Base-by-base conservation (phyloP, 2,329 filamentous ascomycete genomes). In the Nemania diffusa region DNA sequence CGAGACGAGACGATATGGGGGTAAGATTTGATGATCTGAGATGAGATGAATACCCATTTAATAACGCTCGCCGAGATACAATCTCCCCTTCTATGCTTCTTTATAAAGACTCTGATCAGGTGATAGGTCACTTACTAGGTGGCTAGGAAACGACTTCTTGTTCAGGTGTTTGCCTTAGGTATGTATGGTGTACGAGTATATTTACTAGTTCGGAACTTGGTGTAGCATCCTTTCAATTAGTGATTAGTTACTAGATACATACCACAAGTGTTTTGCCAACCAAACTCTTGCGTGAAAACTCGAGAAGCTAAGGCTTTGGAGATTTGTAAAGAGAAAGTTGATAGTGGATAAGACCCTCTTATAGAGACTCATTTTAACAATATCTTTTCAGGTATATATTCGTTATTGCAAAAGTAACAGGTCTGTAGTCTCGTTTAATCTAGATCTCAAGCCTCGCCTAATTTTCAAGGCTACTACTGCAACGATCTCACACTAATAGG, bases 1-100 rank as follows among this genome's bases (percentile, higher is more conserved):
- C 17, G 26, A 40, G 24, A 22, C 2, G 48, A 57, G 11, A 46
- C 5, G 55, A 32, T 5, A 40, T 40, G 11, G 34, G 34, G 5
- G 34, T 40, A 40, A 15, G n/a, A 50, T 58, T 17, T 58, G 22
- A 26, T n/a, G 56, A 37, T 48, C 11, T 34, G 56, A 46, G 42
- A 50, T 13, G 34, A 59, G 27, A n/a, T 22, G 20, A 20, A 17
- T 22, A 15, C 37, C 34, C 29, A 34, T 51, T 26, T 52, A 51
- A 51, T 22, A 44, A 46, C 24, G 15, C 34, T 58, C 37, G 42
- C n/a, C 34, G 52, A 42, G 26, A 58, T 46, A 58, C 15, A 20
- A 34, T 27, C 13, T 5, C 26, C 27, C 9, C 55, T 37, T 15
- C 26, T 13, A 15, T 6, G 8, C 22, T 46, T 13, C 37, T 13